Conservation (phyloP, 2,329 filamentous ascomycete species). For the Penicillium sp. region DNA sequence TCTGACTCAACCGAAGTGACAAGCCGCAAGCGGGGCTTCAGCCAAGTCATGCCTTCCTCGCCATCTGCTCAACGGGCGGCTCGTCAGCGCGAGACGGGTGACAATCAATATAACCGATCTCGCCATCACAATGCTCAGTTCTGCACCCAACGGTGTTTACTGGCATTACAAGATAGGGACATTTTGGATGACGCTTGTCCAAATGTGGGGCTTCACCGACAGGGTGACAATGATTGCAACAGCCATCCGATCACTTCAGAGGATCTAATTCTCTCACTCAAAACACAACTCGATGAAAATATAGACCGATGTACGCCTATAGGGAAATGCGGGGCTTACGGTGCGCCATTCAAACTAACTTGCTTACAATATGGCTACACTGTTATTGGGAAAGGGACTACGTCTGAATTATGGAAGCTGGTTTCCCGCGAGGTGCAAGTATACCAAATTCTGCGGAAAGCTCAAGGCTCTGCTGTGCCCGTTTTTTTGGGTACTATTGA, state of each 20-base stretch:
- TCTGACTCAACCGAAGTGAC: neutral
- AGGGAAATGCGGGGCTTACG: neutral
- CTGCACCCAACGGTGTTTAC: neutral
- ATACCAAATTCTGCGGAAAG: neutral
- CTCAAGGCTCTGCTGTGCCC: neutral
- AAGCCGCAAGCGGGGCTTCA: neutral
- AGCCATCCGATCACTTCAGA: neutral
- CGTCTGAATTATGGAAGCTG: neutral
- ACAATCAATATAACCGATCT: neutral
- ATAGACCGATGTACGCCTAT: neutral
- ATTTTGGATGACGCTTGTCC: neutral
- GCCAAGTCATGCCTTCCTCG: neutral
- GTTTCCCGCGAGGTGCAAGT: neutral
- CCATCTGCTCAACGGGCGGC: neutral
- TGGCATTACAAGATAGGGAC: neutral
- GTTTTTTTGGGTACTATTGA: neutral
- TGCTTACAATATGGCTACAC: neutral
- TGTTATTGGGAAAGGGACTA: neutral
- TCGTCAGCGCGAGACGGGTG: neutral
- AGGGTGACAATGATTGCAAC: neutral
- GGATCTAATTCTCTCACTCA: neutral
- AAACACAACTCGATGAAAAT: neutral
- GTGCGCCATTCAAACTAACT: neutral
- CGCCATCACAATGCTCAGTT: neutral
- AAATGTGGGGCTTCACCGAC: neutral